phyloP scores from a whole-genome alignment of 1,284 basidiomycete genomes.

The Somion occarium region DNA sequence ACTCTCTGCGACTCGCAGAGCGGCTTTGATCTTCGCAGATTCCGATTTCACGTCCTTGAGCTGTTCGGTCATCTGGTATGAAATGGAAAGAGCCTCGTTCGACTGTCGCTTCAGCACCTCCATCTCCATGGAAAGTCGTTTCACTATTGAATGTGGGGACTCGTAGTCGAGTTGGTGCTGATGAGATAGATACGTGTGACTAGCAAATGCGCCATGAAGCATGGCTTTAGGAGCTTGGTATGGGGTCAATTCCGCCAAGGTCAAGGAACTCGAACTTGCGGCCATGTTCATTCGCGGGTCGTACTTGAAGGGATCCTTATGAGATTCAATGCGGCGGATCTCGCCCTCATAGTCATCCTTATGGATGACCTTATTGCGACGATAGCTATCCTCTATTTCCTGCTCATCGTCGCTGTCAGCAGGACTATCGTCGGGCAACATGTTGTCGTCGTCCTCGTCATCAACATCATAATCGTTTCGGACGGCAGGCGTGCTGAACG shows the following conservation, averaged over 20 bases:
- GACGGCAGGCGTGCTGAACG: slow-evolving; percentile 23
- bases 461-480: slow-evolving; percentile 25
- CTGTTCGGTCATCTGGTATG: slow-evolving; percentile 58
- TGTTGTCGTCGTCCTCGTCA: slow-evolving; percentile 23
- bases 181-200: neutral
- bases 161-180: neutral
- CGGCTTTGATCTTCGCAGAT: slow-evolving; percentile 44
- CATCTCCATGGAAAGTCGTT: slow-evolving; percentile 60
- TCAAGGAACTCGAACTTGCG: slow-evolving; percentile 22
- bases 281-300: slow-evolving; percentile 31
- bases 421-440: slow-evolving; percentile 26
- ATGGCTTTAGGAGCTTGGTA: slow-evolving; percentile 10
- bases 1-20: slow-evolving; percentile 47
- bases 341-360: slow-evolving; percentile 57
- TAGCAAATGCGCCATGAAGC: slow-evolving; percentile 24
- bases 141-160: slow-evolving; percentile 32
- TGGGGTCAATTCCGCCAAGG: neutral
- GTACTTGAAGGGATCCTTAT: slow-evolving; percentile 47
- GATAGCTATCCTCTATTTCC: neutral
- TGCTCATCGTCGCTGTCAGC: slow-evolving; percentile 28
- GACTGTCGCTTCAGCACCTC: slow-evolving; percentile 56
- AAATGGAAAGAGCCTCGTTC: slow-evolving; percentile 58
- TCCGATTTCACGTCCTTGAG: slow-evolving; percentile 59
- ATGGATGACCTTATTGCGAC: too few species aligned
- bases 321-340: too few species aligned